Evolutionary conservation across 148 eudicot species (phyloP), one percentile per base, ranked within the genome.

Genomic region (Silene uniflora): DNA sequence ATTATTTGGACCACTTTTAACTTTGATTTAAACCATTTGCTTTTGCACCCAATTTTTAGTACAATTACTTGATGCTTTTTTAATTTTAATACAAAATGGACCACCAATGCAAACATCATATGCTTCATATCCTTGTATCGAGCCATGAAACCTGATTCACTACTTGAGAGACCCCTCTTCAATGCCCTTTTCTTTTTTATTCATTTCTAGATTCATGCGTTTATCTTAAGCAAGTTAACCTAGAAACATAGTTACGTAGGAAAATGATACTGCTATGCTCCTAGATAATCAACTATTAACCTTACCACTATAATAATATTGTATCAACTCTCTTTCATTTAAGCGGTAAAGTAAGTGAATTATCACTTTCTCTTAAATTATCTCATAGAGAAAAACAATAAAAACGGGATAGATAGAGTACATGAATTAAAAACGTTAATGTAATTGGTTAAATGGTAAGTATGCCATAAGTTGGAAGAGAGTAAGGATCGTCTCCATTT

Each of bases 101-200:
- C 80, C 75, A 77, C 74, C 19, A 18, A 16, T 27, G 70, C 14
- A 18, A 16, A 77, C 69, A 77, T 61, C 75, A 70, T 77, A 69
- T 70, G 75, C 68, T 77, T 71, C 29, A 67, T 13, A 59, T 58
- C 79, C 71, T 13, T 47, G 14, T 70, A 77, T 70, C 35, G 29
- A 44, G 80, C 69, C 75, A 70, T 77, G 68, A 70, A 77, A 77
- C 52, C 29, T 77, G 60, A 68, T 69, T 56, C 73, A 21, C 22
- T 18, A 6, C 67, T 70, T 75, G 18, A 56, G 67, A 18, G 73
- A 22, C 23, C 69, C 32, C n/a, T 62, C 39, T 2, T 56, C 4
- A 35, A 22, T 76, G 56, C 18, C 46, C n/a, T 67, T 56, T 7
- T 60, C 10, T 60, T 21, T 19, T 69, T 47, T 18, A 6, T 7